Conservation (phyloP, 202 grass and related monocot species). For the Sporobolus alterniflorus region DNA sequence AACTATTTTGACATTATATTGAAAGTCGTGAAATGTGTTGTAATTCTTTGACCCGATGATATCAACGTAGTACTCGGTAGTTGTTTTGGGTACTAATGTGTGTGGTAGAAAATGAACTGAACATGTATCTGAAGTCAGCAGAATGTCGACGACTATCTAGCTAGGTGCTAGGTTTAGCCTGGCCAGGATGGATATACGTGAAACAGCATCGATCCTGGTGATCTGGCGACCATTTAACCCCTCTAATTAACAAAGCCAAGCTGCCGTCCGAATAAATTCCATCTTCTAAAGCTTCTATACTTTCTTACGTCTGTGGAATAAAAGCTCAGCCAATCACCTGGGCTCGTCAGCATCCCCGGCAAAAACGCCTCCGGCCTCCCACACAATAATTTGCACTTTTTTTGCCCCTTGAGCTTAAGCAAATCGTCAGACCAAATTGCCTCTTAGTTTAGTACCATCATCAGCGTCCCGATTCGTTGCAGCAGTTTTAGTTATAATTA, state of each 20-base stretch:
- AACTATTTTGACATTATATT: not conserved
- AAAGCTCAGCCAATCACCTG: conserved; percentile 26
- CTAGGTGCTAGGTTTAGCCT: not conserved
- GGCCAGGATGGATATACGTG: not conserved
- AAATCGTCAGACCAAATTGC: not conserved
- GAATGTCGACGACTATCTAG: not conserved
- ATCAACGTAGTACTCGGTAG: no score
- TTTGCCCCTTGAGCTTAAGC: conserved; percentile 23
- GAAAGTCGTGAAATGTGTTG: not conserved
- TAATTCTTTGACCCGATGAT: no score
- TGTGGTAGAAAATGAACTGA: not conserved
- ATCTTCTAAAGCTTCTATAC: conserved; percentile 29
- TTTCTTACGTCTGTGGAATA: conserved; percentile 50
- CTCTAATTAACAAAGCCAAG: conserved; percentile 24
- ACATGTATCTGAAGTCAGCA: not conserved
- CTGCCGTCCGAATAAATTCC: conserved; percentile 19
- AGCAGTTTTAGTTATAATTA: not conserved
- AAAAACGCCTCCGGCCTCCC: not conserved
- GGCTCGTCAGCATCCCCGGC: not conserved
- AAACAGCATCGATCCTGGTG: conserved; percentile 23
- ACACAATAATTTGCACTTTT: conserved; percentile 5
- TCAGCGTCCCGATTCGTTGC: not conserved
- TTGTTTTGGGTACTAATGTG: not conserved
- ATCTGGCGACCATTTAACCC: conserved; percentile 37
- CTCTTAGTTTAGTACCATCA: not conserved